Base-by-base conservation (phyloP, 805 yeast species). In the Candida vartiovaarae region DNA sequence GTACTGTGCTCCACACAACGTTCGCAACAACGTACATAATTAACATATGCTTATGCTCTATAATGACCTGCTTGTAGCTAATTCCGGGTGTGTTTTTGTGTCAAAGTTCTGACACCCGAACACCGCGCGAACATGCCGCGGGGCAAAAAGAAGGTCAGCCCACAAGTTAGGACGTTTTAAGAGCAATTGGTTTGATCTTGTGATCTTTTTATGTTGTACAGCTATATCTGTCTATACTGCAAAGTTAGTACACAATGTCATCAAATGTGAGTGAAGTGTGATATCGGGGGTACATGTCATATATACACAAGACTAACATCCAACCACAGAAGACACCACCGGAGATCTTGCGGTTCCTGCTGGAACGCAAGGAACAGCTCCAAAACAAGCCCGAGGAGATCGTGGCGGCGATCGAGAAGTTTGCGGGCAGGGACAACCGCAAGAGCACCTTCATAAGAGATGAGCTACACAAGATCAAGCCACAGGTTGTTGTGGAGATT, bases 401-500 rank as follows among this genome's bases (percentile, higher is more conserved):
- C 6, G 29, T 54, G 8, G 32, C 45, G 5, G 39, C 38, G 31
- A 54, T 55, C 10, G 53, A 52, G 29, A 38, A 32, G 5, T 52
- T 41, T 10, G 25, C n/a, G 7, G 30, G 38, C 7, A 35, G n/a
- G 42, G 42, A 10, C 10, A 31, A 23, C 10, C 23, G 8, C 34
- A 44, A 15, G 25, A 24, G 3, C n/a, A 45, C 8, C 40, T 35
- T 11, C 9, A 28, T 28, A 1, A 28, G 30, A 9, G 30, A 28
- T 1, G 30, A 28, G 30, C 25, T 56, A 3, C 40, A 36, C 8
- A 25, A 32, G 25, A 6, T 9, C 15, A 27, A 44, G 8, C 59
- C 60, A 2, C 53, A 48, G 29, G 41, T 49, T 1, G 35, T 57
- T 5, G 47, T 48, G 9, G 57, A 57, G 36, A 43, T 55, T 29